phyloP scores from a whole-genome alignment of 2,329 filamentous ascomycete species.

The Seiridium unicorne region DNA sequence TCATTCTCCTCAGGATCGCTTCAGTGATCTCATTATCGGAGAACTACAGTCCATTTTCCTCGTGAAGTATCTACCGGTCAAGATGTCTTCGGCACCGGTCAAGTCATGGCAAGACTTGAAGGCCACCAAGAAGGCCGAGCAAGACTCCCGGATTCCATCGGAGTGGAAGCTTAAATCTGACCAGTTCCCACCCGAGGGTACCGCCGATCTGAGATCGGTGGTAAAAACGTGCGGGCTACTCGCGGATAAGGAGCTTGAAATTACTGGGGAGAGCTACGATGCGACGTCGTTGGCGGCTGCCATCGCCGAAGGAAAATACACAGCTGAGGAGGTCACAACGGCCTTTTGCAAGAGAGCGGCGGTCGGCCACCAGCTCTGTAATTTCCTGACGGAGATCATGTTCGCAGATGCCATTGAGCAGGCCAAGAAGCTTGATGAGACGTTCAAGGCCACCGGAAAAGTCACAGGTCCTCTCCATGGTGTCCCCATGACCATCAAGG shows the following conservation, averaged over 20 bases:
- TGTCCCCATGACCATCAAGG: slow-evolving; percentile 43
- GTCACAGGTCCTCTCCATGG: slow-evolving; percentile 51
- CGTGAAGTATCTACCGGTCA: not conserved
- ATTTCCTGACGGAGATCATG: slow-evolving; percentile 37
- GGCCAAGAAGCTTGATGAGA: slow-evolving; percentile 35
- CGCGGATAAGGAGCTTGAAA: slow-evolving; percentile 14
- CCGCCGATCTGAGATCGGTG: slow-evolving; percentile 16
- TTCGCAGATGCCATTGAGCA: slow-evolving; percentile 36
- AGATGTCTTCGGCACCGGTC: not conserved
- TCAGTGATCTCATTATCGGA: too few relatives aligned
- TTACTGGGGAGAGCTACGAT: slow-evolving; percentile 19
- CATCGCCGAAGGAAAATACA: slow-evolving; percentile 3
- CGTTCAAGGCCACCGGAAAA: slow-evolving; percentile 32
- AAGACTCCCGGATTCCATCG: slow-evolving; percentile 15
- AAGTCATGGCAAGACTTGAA: slow-evolving; percentile 20
- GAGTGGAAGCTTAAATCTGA: slow-evolving; percentile 20
- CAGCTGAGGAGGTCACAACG: not conserved
- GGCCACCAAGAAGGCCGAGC: slow-evolving; percentile 17
- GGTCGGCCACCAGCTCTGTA: slow-evolving; percentile 10
- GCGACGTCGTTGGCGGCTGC: slow-evolving; percentile 19
- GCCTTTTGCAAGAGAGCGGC: slow-evolving; percentile 6
- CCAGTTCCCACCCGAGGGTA: slow-evolving; percentile 14
- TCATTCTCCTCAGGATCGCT: too few relatives aligned
- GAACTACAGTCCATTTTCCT: too few relatives aligned
- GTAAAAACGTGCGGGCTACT: slow-evolving; percentile 15